phyloP scores from a whole-genome alignment of 192 early-diverging fungal genomes.

The Rhizophagus prolifer region DNA sequence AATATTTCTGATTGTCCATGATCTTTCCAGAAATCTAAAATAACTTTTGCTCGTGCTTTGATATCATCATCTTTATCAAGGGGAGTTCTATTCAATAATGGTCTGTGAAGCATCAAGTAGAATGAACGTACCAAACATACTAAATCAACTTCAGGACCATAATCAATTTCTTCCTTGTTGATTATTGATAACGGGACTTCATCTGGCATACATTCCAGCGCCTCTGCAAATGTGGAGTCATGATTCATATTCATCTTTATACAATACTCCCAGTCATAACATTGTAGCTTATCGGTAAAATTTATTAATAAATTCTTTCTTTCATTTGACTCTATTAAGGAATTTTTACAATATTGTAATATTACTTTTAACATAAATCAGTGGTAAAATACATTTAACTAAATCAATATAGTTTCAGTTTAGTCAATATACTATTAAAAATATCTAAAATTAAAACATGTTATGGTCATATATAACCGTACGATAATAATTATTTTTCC shows the following conservation, averaged over 20 bases:
- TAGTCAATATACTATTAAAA: too few relatives aligned
- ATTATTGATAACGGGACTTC: slow-evolving; percentile 6
- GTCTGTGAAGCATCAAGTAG: slow-evolving; percentile 15
- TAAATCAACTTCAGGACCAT: not conserved
- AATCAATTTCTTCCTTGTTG: not conserved
- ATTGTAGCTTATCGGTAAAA: too few relatives aligned
- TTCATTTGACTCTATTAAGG: too few relatives aligned
- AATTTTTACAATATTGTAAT: too few relatives aligned
- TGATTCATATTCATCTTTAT: not conserved
- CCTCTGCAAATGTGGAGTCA: not conserved
- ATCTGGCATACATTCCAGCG: slow-evolving; percentile 7
- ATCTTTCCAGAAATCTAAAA: slow-evolving; percentile 7
- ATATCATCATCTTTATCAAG: slow-evolving; percentile 4
- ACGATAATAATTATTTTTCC: slow-evolving; percentile 16
- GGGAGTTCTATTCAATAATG: not conserved
- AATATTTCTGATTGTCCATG: not conserved
- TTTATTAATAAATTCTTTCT: too few relatives aligned
- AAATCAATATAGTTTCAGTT: too few relatives aligned
- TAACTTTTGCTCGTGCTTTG: not conserved
- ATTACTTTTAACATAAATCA: too few relatives aligned
- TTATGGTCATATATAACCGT: too few relatives aligned
- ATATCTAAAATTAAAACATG: too few relatives aligned
- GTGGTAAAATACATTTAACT: too few relatives aligned
- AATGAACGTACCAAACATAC: slow-evolving; percentile 10
- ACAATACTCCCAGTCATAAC: slow-evolving; percentile 20